Conservation (phyloP, 2,329 filamentous ascomycete species). For the Xenosphaeropsis pyriputrescens region DNA sequence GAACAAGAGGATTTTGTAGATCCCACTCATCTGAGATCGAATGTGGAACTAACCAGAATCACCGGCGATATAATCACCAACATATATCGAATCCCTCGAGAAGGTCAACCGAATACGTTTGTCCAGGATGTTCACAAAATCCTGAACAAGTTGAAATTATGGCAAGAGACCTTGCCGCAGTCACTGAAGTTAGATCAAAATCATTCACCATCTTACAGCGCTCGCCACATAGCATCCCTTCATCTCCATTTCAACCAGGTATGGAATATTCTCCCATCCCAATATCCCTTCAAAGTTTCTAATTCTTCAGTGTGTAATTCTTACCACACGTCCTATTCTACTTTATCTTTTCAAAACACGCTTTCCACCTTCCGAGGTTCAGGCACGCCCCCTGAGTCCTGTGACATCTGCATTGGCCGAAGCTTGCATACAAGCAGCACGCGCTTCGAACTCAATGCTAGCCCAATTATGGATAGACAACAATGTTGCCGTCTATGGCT, state of each 20-base stretch:
- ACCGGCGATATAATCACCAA: constrained; percentile 14
- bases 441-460: constrained; percentile 21
- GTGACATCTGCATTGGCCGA: constrained; percentile 21
- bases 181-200: constrained; percentile 18
- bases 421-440: constrained; percentile 22
- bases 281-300: neutral
- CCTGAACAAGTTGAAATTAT: constrained; percentile 21
- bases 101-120: constrained; percentile 10
- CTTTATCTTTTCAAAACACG: constrained; percentile 20
- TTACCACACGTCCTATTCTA: constrained; percentile 22
- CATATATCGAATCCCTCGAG: constrained; percentile 4
- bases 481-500: constrained; percentile 21
- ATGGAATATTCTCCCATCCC: neutral
- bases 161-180: constrained; percentile 21
- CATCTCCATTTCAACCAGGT: constrained; percentile 23
- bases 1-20: constrained; percentile 22
- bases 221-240: constrained; percentile 11
- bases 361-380: constrained; percentile 4
- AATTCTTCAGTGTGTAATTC: constrained; percentile 17
- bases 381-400: constrained; percentile 13
- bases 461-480: constrained; percentile 22
- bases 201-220: constrained; percentile 10
- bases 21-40: constrained; percentile 20
- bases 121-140: constrained; percentile 24
- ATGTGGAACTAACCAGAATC: constrained; percentile 22